phyloP scores from a whole-genome alignment of 1,139 yeast species.

The Protomyces inundatus region DNA sequence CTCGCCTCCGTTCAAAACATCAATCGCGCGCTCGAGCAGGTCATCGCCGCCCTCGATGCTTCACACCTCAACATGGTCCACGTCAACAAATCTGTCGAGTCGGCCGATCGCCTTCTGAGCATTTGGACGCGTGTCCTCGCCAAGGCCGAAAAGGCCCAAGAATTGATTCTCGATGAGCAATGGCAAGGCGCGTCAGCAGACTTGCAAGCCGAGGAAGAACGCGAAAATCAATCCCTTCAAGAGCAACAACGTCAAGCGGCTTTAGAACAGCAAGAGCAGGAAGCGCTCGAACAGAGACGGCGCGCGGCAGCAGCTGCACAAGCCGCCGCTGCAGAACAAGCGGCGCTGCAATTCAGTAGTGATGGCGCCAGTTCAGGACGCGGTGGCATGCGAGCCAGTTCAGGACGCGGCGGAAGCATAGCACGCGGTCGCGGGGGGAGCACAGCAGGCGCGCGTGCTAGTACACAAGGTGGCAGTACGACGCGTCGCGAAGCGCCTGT shows the following conservation, averaged over 20 bases:
- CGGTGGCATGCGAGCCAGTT: not conserved
- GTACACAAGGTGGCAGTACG: not conserved
- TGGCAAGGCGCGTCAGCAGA: conserved; percentile 26
- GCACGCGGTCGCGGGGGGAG: conserved; percentile 1
- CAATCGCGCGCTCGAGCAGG: conserved; percentile 12
- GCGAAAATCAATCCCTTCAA: not conserved
- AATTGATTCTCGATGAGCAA: conserved; percentile 8
- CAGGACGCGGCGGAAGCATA: not conserved
- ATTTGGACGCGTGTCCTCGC: conserved; percentile 25
- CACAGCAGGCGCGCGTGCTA: not conserved
- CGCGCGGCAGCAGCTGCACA: not conserved
- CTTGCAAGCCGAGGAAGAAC: conserved; percentile 17
- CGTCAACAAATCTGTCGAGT: conserved; percentile 5
- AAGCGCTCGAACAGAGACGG: conserved; percentile 3
- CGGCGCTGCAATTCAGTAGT: not conserved
- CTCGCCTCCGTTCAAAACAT: conserved; percentile 10
- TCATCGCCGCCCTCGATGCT: conserved; percentile 3
- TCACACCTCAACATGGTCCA: conserved; percentile 4
- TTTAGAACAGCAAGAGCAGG: conserved; percentile 3
- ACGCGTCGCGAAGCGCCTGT: conserved; percentile 3
- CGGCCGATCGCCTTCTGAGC: conserved; percentile 14
- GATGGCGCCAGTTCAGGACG: not conserved
- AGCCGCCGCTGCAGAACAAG: not conserved
- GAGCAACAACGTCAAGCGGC: conserved; percentile 4
- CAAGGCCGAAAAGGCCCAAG: conserved; percentile 15